Evolutionary conservation across 345 rosid genomes (phyloP), one percentile per base, ranked within the genome.

Genomic region (Fremontodendron californicum): DNA sequence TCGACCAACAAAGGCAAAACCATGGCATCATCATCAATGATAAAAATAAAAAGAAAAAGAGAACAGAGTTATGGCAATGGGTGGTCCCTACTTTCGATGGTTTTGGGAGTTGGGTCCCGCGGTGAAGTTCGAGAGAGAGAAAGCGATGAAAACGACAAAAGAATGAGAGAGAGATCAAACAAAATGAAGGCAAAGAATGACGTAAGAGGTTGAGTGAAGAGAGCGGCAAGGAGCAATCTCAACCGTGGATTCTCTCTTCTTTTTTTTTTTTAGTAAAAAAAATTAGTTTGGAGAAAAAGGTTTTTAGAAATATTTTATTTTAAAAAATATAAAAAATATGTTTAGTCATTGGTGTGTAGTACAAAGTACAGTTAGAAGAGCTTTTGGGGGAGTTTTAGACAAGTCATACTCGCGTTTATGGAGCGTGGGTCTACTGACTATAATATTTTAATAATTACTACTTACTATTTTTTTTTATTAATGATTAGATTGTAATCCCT

Each of bases 231-330:
- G 12, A 37, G 46, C 25, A 42, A 57, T 0, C 2, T 73, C 72
- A 78, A 73, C 84, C 76, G 64, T 78, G 77, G 81, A 83, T 51
- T 67, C 27, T n/a, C 2, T 12, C 1, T n/a, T n/a, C n/a, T n/a
- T 18, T 9, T 66, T 3, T 66, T 1, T 9, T 66, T 39, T 39
- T 54, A 1, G 15, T 11, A 11, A 16, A 45, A 45, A 45, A 8
- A 19, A 55, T 1, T 55, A 2, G 27, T 19, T 25, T 1, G 18
- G 18, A 13, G 18, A 46, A 46, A 46, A 49, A 49, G 2, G 11
- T 3, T 9, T 42, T 42, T 42, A 42, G 45, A 42, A 42, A 5
- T 42, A 42, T 42, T 42, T 42, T 42, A 3, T 33, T 33, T 33
- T 0, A 39, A 16, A 5, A 16, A 48, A 48, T 13, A n/a, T 13